A percentile compares a stretch with the other conserved stretches of the same genome.
Evolutionary conservation across 768 basidiomycete genomes (phyloP).

Genomic region (Leucosporidium scottii): DNA sequence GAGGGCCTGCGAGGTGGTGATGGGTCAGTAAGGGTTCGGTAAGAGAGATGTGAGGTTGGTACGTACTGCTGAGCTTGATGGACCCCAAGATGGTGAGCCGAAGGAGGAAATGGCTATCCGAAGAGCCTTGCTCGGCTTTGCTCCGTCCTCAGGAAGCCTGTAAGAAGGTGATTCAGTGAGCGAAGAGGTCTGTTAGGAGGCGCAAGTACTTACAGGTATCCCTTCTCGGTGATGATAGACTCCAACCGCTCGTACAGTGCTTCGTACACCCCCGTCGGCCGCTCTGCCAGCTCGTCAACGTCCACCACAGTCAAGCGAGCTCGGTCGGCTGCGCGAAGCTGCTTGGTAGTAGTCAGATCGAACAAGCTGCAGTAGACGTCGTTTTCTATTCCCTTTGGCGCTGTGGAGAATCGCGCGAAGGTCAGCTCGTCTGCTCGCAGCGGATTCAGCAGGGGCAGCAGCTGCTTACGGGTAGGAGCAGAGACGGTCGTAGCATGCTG

Average conservation of each 20-base stretch:
- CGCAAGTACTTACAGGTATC: conserved; percentile 4
- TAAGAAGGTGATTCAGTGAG: too few species aligned
- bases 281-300: conserved; percentile 24
- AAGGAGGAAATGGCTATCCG: conserved; percentile 42
- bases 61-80: conserved; percentile 34
- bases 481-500: conserved; percentile 75
- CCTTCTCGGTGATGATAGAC: conserved; percentile 6
- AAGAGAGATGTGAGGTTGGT: too few species aligned
- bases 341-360: conserved; percentile 63
- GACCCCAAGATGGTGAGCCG: conserved; percentile 41
- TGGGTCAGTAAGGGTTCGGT: background rate
- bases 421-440: background rate
- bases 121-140: conserved; percentile 25
- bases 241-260: conserved; percentile 13
- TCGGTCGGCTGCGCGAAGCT: conserved; percentile 49
- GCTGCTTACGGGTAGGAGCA: conserved; percentile 1
- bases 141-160: conserved; percentile 6
- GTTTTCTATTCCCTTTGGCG: conserved; percentile 43
- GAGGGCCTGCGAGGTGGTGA: conserved; percentile 44
- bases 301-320: conserved; percentile 46
- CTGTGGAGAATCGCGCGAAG: background rate
- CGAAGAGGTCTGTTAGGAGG: background rate
- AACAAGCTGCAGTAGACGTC: conserved; percentile 64
- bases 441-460: background rate
- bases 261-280: conserved; percentile 1